Base-by-base conservation (phyloP, 352 stramenopile genomes). In the Vaucheria bursata region DNA sequence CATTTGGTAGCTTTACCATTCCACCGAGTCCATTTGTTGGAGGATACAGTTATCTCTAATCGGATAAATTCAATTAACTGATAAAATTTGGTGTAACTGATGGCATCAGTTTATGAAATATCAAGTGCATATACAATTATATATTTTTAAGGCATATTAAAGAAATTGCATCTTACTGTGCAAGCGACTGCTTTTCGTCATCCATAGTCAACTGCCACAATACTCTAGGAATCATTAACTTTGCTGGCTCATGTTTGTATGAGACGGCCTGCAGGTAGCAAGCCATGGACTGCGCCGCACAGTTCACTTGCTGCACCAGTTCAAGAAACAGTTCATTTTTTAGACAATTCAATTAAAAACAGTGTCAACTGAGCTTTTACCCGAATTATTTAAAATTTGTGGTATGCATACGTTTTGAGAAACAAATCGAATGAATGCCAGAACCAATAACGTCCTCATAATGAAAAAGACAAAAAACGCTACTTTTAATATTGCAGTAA, bases 231-330 rank as follows among this genome's bases (percentile, higher is more conserved):
- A 97, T 90, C 87, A 96, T 92, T 1, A 95, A 83, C 2, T 90
- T 84, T 37, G 92, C 91, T 29, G 88, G 92, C 40, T 93, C 92
- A 74, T 88, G 93, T 0, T 91, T 88, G 80, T 95, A 89, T 65
- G 95, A 89, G 74, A 97, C 92, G 0, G 92, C 91, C 69, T 96
- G 90, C n/a, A 96, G 83, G 78, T 96, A 96, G 77, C 91, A 96
- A 18, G 91, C 89, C 73, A 96, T 95, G 6, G 91, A 93, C 84
- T 96, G 90, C 35, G 77, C 59, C 40, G 77, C 82, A 37, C 79
- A 85, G 34, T 86, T 73, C 12, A 82, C n/a, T n/a, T n/a, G n/a
- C n/a, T n/a, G n/a, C n/a, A n/a, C n/a, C n/a, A n/a, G n/a, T n/a
- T n/a, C n/a, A n/a, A n/a, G n/a, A n/a, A n/a, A n/a, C n/a, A n/a